These are phyloP conservation scores for Zalerion maritima DNA, from an alignment of 495 filamentous ascomycete species.

Conservation along the genomic window DNA sequence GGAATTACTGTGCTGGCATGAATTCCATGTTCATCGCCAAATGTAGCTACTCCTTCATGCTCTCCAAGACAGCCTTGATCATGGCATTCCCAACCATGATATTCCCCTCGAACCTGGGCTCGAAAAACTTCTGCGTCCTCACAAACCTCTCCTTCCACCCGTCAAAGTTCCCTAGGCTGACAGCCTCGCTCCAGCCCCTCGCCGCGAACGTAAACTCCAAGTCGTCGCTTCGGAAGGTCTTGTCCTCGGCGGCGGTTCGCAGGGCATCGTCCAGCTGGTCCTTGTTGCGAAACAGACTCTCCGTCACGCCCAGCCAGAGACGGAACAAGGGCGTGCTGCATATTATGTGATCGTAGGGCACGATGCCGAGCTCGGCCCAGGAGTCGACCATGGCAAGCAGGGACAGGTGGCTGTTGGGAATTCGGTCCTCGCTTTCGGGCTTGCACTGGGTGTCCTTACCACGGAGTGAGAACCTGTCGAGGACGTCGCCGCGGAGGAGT, in stretches of 20 bases:
- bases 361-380: slow-evolving; percentile 84
- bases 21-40: background rate
- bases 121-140: slow-evolving; percentile 78
- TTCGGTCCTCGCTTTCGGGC: slow-evolving; percentile 21
- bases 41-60: slow-evolving; percentile 23
- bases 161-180: slow-evolving; percentile 79
- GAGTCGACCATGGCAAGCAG: slow-evolving; percentile 98
- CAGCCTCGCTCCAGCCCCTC: slow-evolving; percentile 85
- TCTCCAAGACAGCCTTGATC: slow-evolving; percentile 89
- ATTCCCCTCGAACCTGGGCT: slow-evolving; percentile 73
- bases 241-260: slow-evolving; percentile 72
- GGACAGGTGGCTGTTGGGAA: slow-evolving; percentile 83
- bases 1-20: background rate
- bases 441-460: slow-evolving; percentile 55
- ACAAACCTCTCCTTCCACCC: slow-evolving; percentile 81
- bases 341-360: slow-evolving; percentile 98
- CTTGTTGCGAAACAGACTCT: slow-evolving; percentile 83
- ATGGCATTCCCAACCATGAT: slow-evolving; percentile 83
- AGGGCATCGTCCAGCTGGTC: slow-evolving; percentile 74
- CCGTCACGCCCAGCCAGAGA: slow-evolving; percentile 92
- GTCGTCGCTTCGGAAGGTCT: slow-evolving; percentile 79
- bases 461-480: slow-evolving; percentile 78
- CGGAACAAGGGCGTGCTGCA: slow-evolving; percentile 98
- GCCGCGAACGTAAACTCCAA: slow-evolving; percentile 96
- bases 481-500: slow-evolving; percentile 63